These are phyloP conservation scores for Fraxinus quadrangulata DNA, from an alignment of 257 asterid genomes.

Conservation along the genomic window DNA sequence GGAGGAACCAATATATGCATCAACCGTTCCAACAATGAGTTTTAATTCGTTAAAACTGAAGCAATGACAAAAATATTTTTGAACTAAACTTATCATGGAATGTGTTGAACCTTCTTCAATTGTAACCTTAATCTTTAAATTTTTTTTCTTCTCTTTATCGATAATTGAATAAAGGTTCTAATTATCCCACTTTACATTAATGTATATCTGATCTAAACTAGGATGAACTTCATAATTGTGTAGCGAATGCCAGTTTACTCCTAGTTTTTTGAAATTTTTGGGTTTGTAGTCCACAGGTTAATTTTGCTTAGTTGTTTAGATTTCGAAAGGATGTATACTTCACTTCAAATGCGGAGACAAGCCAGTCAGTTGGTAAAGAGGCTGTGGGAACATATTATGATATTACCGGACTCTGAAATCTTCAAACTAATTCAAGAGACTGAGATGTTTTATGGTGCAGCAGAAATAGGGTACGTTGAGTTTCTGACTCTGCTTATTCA, in stretches of 20 bases:
- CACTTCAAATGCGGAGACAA: background rate
- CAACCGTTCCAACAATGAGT: too few relatives aligned
- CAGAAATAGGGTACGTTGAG: slow-evolving; percentile 27
- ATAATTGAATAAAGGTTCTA: too few relatives aligned
- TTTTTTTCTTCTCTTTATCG: too few relatives aligned
- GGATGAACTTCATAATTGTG: too few relatives aligned
- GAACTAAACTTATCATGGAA: background rate
- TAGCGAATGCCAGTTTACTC: background rate
- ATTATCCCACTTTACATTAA: too few relatives aligned
- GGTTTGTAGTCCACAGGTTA: background rate
- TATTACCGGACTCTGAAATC: background rate
- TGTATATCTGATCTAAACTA: too few relatives aligned
- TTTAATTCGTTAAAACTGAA: too few relatives aligned
- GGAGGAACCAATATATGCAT: too few relatives aligned
- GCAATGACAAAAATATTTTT: too few relatives aligned
- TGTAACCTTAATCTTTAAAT: too few relatives aligned
- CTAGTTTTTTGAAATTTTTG: background rate
- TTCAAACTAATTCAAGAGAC: background rate
- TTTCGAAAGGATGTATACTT: background rate
- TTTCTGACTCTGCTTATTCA: too few relatives aligned
- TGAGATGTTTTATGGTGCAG: slow-evolving; percentile 11
- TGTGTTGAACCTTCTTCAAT: background rate
- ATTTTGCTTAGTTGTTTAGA: background rate
- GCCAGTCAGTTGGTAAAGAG: background rate
- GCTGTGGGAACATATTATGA: slow-evolving; percentile 12